A percentile compares a stretch with the other conserved stretches of the same genome.
These are phyloP conservation scores for Microsporum ferrugineum DNA, from an alignment of 2,329 filamentous ascomycete species.

Conservation along the genomic window DNA sequence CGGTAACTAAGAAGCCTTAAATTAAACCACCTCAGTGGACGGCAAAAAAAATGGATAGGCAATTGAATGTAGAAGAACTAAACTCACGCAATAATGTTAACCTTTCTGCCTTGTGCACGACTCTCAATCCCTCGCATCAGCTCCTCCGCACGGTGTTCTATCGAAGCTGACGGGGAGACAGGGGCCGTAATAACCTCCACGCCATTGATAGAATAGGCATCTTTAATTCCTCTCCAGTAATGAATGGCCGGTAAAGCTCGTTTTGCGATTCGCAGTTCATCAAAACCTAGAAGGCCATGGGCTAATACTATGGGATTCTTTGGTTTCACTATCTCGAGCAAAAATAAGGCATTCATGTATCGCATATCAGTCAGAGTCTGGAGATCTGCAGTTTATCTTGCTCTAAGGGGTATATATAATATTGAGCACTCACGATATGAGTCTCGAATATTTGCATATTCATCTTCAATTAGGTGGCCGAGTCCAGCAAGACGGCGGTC, in stretches of 20 bases:
- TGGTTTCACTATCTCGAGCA: conserved; percentile 26
- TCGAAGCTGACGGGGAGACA: conserved; percentile 48
- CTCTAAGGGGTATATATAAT: not conserved
- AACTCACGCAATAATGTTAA: conserved; percentile 54
- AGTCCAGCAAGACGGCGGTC: conserved; percentile 1
- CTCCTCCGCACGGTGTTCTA: conserved; percentile 46
- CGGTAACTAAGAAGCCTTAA: not conserved
- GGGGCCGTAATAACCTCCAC: conserved; percentile 51
- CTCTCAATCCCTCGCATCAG: conserved; percentile 43
- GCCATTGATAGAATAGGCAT: conserved; percentile 45
- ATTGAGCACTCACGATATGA: conserved; percentile 40
- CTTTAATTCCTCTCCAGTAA: conserved; percentile 54
- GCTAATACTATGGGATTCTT: conserved; percentile 52
- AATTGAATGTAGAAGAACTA: not conserved
- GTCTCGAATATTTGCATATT: conserved; percentile 49
- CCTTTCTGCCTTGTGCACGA: conserved; percentile 44
- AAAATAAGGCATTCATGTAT: not conserved
- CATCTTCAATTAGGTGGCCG: conserved; percentile 46
- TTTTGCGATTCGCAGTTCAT: conserved; percentile 48
- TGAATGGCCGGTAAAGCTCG: conserved; percentile 43
- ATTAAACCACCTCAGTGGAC: not conserved
- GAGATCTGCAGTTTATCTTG: not conserved
- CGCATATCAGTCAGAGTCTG: conserved; percentile 33
- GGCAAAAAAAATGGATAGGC: not conserved
- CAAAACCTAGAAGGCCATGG: conserved; percentile 56